A percentile compares a stretch with the other conserved stretches of the same genome.
phyloP scores from a whole-genome alignment of 2,329 filamentous ascomycete species.

The Paraphaeosphaeria sporulosa region DNA sequence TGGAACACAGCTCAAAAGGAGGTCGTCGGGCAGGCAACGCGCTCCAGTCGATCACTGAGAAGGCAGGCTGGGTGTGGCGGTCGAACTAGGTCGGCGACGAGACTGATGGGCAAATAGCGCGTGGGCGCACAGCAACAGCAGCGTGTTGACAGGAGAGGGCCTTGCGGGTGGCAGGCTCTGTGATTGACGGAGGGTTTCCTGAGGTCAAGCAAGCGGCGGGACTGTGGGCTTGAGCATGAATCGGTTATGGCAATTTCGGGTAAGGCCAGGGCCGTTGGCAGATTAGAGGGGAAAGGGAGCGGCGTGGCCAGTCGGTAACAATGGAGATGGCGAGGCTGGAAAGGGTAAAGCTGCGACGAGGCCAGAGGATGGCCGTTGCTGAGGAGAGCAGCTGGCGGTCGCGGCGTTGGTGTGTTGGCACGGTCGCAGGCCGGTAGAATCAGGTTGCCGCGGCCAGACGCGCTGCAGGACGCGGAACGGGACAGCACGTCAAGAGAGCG shows the following conservation, averaged over 20 bases:
- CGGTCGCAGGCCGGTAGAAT: constrained; percentile 16
- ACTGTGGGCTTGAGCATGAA: constrained; percentile 46
- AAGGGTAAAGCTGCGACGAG: constrained; percentile 37
- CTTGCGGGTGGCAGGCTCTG: constrained; percentile 25
- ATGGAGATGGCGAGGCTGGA: constrained; percentile 42
- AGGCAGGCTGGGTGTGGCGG: constrained; percentile 22
- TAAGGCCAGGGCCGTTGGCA: constrained; percentile 41
- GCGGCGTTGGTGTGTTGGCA: constrained; percentile 48
- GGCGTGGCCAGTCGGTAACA: constrained; percentile 43
- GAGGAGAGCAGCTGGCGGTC: constrained; percentile 46
- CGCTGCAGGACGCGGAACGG: constrained; percentile 11
- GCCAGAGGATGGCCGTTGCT: constrained; percentile 48
- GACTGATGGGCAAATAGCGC: constrained; percentile 27
- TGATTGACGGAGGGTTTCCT: constrained; percentile 40
- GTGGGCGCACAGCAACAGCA: constrained; percentile 28
- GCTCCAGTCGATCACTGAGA: constrained; percentile 16
- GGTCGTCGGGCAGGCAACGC: constrained; percentile 28
- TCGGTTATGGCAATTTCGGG: constrained; percentile 43
- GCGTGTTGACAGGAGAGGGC: constrained; percentile 25
- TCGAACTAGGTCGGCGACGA: constrained; percentile 34
- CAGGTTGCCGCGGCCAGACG: constrained; percentile 21
- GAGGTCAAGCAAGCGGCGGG: constrained; percentile 34
- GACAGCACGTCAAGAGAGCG: constrained; percentile 10
- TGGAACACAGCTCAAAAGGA: constrained; percentile 38
- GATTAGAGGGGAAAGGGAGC: constrained; percentile 48